Percentiles rank a stretch among this genome's conserved stretches.
phyloP scores from a whole-genome alignment of 2,329 filamentous ascomycete genomes.

The Fusarium fracticaudum region DNA sequence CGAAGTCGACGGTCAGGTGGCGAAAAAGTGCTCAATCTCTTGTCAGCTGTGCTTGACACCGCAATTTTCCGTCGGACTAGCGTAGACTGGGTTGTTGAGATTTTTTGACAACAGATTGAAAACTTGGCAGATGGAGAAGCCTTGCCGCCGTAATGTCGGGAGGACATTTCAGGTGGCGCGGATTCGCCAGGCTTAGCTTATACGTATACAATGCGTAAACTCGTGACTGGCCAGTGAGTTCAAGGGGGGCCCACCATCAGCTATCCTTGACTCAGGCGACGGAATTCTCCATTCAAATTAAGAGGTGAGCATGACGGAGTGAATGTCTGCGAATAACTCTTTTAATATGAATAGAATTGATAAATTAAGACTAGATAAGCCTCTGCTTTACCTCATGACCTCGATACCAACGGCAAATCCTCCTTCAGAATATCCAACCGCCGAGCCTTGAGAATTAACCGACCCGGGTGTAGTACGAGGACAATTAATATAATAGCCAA shows the following conservation, averaged over 20 bases:
- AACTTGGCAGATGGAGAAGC: neutral
- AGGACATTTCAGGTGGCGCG: neutral
- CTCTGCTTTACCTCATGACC: rapidly evolving
- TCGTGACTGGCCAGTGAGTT: neutral
- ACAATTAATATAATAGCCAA: too few species aligned
- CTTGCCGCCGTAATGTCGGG: neutral
- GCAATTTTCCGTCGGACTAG: neutral
- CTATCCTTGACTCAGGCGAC: neutral
- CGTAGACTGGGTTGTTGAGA: neutral
- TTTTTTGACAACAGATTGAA: neutral
- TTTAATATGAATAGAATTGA: too few species aligned
- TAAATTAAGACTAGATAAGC: too few species aligned
- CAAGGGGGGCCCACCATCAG: neutral
- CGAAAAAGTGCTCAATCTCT: rapidly evolving
- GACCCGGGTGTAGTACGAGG: too few species aligned
- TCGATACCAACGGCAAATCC: too few species aligned
- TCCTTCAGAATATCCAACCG: too few species aligned
- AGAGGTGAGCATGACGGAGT: neutral
- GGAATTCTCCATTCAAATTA: neutral
- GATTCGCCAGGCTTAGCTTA: neutral
- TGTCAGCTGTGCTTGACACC: neutral
- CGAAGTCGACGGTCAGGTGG: rapidly evolving
- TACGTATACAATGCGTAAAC: neutral
- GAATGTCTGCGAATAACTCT: too few species aligned
- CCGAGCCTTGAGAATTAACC: too few species aligned